A percentile compares a stretch with the other conserved stretches of the same genome.
Evolutionary conservation across 2,329 filamentous ascomycete species (phyloP).

Genomic region (Neurospora sp.): DNA sequence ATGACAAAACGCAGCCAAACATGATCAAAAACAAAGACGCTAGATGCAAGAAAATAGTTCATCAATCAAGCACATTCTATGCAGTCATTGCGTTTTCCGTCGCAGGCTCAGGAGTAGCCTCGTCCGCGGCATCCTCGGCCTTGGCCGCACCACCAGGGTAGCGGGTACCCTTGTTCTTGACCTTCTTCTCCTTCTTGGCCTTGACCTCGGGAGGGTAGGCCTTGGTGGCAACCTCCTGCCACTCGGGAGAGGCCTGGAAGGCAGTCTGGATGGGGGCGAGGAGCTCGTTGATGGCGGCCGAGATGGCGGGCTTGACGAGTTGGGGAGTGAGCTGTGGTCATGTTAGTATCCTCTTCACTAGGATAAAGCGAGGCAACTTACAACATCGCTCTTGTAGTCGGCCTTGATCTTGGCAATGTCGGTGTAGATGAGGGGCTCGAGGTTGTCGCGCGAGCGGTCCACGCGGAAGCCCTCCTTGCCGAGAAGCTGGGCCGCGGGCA

Average conservation of each 20-base stretch:
- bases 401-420: slow-evolving; percentile 63
- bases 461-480: slow-evolving; percentile 57
- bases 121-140: slow-evolving; percentile 7
- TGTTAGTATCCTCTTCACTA: slow-evolving; percentile 4
- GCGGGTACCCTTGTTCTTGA: slow-evolving; percentile 63
- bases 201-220: slow-evolving; percentile 69
- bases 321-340: slow-evolving; percentile 63
- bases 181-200: slow-evolving; percentile 67
- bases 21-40: background rate
- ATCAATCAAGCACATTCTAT: background rate
- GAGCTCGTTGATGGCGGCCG: slow-evolving; percentile 61
- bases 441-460: slow-evolving; percentile 49
- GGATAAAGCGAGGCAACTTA: slow-evolving; percentile 32
- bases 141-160: slow-evolving; percentile 37
- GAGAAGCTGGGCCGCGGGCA: slow-evolving; percentile 62
- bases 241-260: slow-evolving; percentile 62
- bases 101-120: slow-evolving; percentile 2
- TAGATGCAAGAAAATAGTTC: background rate
- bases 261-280: slow-evolving; percentile 68
- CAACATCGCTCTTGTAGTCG: slow-evolving; percentile 71
- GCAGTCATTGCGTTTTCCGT: background rate
- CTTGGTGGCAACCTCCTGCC: slow-evolving; percentile 65
- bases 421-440: slow-evolving; percentile 71
- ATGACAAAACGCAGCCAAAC: background rate
- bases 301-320: slow-evolving; percentile 74